These are phyloP conservation scores for Xylaria sp. DNA, from an alignment of 2,329 filamentous ascomycete species.

Conservation along the genomic window DNA sequence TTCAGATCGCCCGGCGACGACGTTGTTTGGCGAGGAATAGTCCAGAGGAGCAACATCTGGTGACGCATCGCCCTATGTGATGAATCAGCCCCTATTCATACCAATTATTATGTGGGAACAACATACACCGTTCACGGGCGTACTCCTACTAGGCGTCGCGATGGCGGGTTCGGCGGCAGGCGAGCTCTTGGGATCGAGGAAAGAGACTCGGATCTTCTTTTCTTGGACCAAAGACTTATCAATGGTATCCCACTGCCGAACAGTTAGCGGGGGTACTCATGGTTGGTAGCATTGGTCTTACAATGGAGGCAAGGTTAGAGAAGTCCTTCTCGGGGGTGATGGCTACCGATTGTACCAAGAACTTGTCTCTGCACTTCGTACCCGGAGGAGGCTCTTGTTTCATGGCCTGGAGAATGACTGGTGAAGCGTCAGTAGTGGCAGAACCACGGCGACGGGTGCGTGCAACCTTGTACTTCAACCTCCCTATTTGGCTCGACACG, in stretches of 20 bases:
- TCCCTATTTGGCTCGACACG: constrained; percentile 90
- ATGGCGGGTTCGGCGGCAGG: constrained; percentile 41
- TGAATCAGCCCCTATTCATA: constrained; percentile 20
- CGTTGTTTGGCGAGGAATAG: constrained; percentile 57
- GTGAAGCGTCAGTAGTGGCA: constrained; percentile 43
- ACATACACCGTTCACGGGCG: constrained; percentile 55
- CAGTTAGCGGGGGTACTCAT: constrained; percentile 46
- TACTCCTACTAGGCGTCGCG: constrained; percentile 57
- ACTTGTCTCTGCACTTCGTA: constrained; percentile 95
- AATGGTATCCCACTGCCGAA: constrained; percentile 77
- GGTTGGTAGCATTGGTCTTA: constrained; percentile 58
- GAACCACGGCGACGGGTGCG: constrained; percentile 31
- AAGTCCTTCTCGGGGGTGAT: constrained; percentile 88
- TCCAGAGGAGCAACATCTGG: constrained; percentile 59
- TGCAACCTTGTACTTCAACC: constrained; percentile 90
- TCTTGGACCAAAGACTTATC: constrained; percentile 85
- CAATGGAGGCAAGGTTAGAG: constrained; percentile 81
- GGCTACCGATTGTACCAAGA: constrained; percentile 91
- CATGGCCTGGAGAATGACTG: constrained; percentile 97
- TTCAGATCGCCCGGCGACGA: constrained; percentile 51
- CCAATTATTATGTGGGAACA: constrained; percentile 19
- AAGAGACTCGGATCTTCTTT: constrained; percentile 94
- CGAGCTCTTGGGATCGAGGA: constrained; percentile 72
- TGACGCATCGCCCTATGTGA: constrained; percentile 53
- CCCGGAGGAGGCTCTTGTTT: constrained; percentile 90